phyloP scores from a whole-genome alignment of 2,329 filamentous ascomycete genomes.

The Stenocarpella maydis region DNA sequence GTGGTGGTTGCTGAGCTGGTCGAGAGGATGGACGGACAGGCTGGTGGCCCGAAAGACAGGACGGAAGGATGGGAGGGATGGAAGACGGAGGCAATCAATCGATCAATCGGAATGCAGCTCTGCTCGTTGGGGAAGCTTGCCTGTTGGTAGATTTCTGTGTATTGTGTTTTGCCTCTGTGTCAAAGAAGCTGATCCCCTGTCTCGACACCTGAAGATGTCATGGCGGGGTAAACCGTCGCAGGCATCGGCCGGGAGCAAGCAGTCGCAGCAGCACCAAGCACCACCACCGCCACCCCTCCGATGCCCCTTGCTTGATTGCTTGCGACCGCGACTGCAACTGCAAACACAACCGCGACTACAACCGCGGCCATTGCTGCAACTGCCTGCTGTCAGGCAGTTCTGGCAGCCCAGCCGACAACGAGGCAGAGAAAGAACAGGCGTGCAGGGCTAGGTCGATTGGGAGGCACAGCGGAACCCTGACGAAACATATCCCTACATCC shows the following conservation, averaged over 20 bases:
- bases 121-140: constrained; percentile 19
- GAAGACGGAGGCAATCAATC: too few species aligned
- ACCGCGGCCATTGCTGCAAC: not conserved
- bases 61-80: not conserved
- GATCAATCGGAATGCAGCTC: not conserved
- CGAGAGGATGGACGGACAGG: not conserved
- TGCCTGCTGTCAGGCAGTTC: constrained; percentile 16
- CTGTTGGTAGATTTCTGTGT: constrained; percentile 19
- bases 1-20: constrained; percentile 4
- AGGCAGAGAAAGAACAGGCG: not conserved
- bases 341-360: not conserved
- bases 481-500: constrained; percentile 4
- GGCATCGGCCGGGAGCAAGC: too few species aligned
- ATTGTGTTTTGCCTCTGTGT: constrained; percentile 22
- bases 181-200: constrained; percentile 34
- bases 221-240: constrained; percentile 34
- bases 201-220: constrained; percentile 34
- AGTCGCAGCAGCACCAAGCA: too few species aligned
- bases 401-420: not conserved
- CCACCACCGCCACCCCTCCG: too few species aligned
- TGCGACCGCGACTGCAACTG: not conserved
- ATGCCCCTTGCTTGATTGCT: not conserved
- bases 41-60: not conserved
- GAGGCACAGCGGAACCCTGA: not conserved
- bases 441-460: not conserved